Evolutionary conservation across 129 eudicot genomes (phyloP), one percentile per base, ranked within the genome.

Genomic region (Deinandra increscens): DNA sequence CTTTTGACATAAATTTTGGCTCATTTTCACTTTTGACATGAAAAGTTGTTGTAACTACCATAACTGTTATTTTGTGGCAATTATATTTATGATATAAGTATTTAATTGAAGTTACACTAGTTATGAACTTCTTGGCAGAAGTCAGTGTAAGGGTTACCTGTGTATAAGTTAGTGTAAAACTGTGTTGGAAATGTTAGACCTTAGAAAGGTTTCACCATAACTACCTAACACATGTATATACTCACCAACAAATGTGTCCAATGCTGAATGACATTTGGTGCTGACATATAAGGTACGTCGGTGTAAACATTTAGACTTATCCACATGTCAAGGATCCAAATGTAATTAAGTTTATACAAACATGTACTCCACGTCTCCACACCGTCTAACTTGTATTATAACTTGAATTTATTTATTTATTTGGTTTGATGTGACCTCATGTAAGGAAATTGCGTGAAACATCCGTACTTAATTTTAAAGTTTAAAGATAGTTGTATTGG

Each of bases 401-500:
- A 46, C 19, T 46, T 3, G 12, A 44, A 44, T 44, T 44, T 5
- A 12, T 44, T 26, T 26, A 1, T 26, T 26, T 26, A 1, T 50
- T 50, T 6, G 9, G 58, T 19, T 17, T 6, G 34, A 20, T 54
- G 22, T 54, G 60, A 36, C 34, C 60, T 22, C n/a, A 9, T 9
- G 1, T 5, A 29, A 29, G 38, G 26, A 53, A 58, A 13, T 12
- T 58, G 18, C 63, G 12, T 29, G 37, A 29, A 23, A 56, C 19
- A 23, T 11, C 18, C 4, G 11, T 56, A 56, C 1, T 58, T 29
- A 1, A 6, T 58, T 53, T 12, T 19, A 39, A 46, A 50, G 34
- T 36, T 62, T n/a, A 14, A 18, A 62, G 15, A 44, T 45, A 26
- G 65, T 59, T 65, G 51, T 68, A 49, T 39, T 75, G 73, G 60